Conservation (phyloP, 2,329 filamentous ascomycete genomes). For the Neopestalotiopsis rosae region DNA sequence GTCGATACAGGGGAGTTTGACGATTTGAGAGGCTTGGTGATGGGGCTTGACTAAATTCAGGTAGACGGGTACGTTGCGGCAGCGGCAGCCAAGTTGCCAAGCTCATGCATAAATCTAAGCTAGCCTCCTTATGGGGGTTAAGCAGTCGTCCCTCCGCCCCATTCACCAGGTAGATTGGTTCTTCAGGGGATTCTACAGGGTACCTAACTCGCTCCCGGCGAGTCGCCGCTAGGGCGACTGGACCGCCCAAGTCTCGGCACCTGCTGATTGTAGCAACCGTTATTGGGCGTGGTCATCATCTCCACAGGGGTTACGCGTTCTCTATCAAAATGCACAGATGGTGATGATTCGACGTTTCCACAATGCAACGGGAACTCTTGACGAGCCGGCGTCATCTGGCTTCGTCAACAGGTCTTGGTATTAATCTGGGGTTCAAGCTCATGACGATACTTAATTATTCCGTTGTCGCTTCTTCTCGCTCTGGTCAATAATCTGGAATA, state of each 20-base stretch:
- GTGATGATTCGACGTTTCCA: slow-evolving; percentile 5
- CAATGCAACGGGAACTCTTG: not conserved
- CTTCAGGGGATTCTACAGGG: not conserved
- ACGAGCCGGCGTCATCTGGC: not conserved
- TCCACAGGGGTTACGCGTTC: slow-evolving; percentile 13
- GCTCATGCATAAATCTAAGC: not conserved
- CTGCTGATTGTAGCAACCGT: slow-evolving; percentile 13
- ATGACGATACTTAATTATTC: not conserved
- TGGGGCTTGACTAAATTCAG: not conserved
- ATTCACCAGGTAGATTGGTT: not conserved
- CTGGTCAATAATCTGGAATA: not conserved
- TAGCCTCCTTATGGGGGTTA: not conserved
- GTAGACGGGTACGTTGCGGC: not conserved
- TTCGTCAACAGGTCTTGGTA: not conserved
- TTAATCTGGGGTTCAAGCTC: not conserved
- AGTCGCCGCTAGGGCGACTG: not conserved
- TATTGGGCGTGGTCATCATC: slow-evolving; percentile 1
- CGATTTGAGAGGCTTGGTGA: not conserved
- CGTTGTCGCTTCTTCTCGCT: not conserved
- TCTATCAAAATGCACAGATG: not conserved
- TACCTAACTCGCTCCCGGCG: not conserved
- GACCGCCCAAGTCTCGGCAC: slow-evolving; percentile 9
- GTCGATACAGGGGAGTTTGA: not conserved
- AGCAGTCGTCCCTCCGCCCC: not conserved
- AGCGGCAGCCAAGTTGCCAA: slow-evolving; percentile 7